Conservation (phyloP, 345 rosid species). For the Populus alba region DNA sequence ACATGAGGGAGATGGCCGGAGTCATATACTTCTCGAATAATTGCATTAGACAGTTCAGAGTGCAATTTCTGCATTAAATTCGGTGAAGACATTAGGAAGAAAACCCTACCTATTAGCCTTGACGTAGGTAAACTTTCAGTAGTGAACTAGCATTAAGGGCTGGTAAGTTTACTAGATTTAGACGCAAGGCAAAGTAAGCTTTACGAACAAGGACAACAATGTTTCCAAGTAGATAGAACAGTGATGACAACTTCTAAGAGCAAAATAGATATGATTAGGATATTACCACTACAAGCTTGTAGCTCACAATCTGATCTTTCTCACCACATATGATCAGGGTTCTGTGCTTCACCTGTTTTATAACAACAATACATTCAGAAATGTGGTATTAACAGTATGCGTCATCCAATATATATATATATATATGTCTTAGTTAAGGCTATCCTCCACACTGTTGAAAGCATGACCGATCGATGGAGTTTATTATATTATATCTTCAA, state of each 20-base stretch:
- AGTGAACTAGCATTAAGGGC: neutral
- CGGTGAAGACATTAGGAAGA: neutral
- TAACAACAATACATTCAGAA: neutral
- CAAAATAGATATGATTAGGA: conserved; percentile 1
- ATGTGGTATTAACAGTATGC: neutral
- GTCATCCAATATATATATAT: neutral
- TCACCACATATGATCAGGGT: conserved; percentile 90
- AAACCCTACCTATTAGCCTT: neutral
- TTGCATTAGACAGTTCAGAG: conserved; percentile 60
- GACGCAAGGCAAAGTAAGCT: neutral
- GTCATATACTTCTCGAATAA: conserved; percentile 60
- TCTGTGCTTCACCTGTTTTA: conserved; percentile 60
- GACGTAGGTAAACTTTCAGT: neutral
- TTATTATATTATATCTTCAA: neutral
- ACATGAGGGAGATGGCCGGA: conserved; percentile 93
- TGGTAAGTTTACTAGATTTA: neutral
- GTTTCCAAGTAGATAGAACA: neutral
- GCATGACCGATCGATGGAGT: neutral
- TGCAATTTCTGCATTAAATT: conserved; percentile 58
- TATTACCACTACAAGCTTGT: conserved; percentile 70
- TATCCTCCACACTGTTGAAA: too few species aligned
- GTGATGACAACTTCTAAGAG: neutral
- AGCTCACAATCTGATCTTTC: conserved; percentile 77
- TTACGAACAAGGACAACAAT: neutral
- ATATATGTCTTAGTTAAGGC: neutral